These are phyloP conservation scores for Cairneyella variabilis DNA, from an alignment of 495 filamentous ascomycete genomes.

Conservation along the genomic window DNA sequence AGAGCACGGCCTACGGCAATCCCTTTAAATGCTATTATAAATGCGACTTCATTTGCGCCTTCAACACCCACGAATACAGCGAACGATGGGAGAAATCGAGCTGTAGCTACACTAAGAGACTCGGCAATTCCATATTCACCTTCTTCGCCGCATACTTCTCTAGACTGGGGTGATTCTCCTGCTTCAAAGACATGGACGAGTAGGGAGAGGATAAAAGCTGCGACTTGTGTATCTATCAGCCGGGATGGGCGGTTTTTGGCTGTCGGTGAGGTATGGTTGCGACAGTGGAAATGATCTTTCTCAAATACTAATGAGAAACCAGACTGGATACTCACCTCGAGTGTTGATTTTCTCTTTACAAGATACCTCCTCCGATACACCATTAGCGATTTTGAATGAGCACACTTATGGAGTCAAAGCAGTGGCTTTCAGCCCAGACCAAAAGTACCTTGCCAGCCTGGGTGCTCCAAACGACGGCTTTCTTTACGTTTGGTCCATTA, in stretches of 20 bases:
- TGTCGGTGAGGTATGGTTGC: slow-evolving; percentile 69
- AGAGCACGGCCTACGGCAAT: slow-evolving; percentile 76
- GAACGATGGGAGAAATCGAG: slow-evolving; percentile 59
- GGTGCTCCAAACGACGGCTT: slow-evolving; percentile 91
- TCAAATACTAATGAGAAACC: slow-evolving; percentile 18
- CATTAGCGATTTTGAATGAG: slow-evolving; percentile 80
- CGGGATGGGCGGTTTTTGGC: slow-evolving; percentile 86
- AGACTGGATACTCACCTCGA: slow-evolving; percentile 88
- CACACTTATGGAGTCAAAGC: slow-evolving; percentile 87
- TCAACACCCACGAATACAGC: slow-evolving; percentile 58
- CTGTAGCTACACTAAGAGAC: slow-evolving; percentile 50
- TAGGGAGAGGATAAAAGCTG: slow-evolving; percentile 88
- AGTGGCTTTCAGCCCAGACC: slow-evolving; percentile 85
- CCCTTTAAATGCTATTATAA: slow-evolving; percentile 45
- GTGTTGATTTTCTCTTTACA: slow-evolving; percentile 84
- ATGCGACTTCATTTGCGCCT: slow-evolving; percentile 42
- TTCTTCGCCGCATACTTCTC: slow-evolving; percentile 29
- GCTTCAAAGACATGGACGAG: slow-evolving; percentile 71
- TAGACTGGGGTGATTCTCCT: slow-evolving; percentile 54
- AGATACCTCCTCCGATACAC: slow-evolving; percentile 72
- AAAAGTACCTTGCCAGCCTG: slow-evolving; percentile 81
- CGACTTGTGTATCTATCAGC: slow-evolving; percentile 90
- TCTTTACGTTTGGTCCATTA: slow-evolving; percentile 85
- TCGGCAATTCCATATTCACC: slow-evolving; percentile 41
- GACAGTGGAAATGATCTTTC: neutral